Percentiles rank a stretch among this genome's conserved stretches.
Conservation (phyloP, 306 rosid species). For the peach (Prunus persica) region Prunus_persica_NCBIv2 NC_034012.1:5268001-5268500, state of each 20-base stretch:
- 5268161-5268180: slow-evolving; percentile 6
- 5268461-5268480: slow-evolving; percentile 50
- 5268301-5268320: slow-evolving; percentile 48
- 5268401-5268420: slow-evolving; percentile 32
- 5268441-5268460: slow-evolving; percentile 47
- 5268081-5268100: slow-evolving; percentile 54
- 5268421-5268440: slow-evolving; percentile 32
- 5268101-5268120: slow-evolving; percentile 36
- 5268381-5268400: slow-evolving; percentile 46
- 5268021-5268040: slow-evolving; percentile 58
- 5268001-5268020: slow-evolving; percentile 50
- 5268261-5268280: slow-evolving; percentile 52
- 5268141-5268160: slow-evolving; percentile 16
- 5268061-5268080: slow-evolving; percentile 53
- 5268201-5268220: slow-evolving; percentile 27
- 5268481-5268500: slow-evolving; percentile 40
- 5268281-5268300: slow-evolving; percentile 46
- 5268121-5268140: slow-evolving; percentile 33
- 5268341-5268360: slow-evolving; percentile 46
- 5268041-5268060: slow-evolving; percentile 56
- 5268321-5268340: slow-evolving; percentile 32
- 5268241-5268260: slow-evolving; percentile 56
- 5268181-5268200: background rate
- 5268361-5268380: slow-evolving; percentile 40
- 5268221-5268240: slow-evolving; percentile 44